A percentile compares a stretch with the other conserved stretches of the same genome.
These are phyloP conservation scores for Magnusiomyces suaveolens DNA, from an alignment of 1,139 yeast genomes.

Conservation along the genomic window DNA sequence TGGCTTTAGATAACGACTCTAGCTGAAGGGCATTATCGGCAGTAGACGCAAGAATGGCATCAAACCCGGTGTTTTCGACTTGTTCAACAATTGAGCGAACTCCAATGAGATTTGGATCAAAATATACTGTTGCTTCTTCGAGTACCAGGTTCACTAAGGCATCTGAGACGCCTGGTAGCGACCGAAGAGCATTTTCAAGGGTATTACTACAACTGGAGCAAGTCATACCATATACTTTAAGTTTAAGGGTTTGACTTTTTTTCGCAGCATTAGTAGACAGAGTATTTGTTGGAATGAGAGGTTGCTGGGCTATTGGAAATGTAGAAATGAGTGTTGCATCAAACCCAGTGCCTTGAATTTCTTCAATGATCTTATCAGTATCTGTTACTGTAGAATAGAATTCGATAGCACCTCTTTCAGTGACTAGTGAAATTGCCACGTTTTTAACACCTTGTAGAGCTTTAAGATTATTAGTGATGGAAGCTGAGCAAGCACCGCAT, in stretches of 20 bases:
- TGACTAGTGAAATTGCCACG: slow-evolving; percentile 59
- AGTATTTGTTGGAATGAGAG: neutral
- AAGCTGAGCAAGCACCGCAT: slow-evolving; percentile 68
- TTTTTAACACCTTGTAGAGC: slow-evolving; percentile 39
- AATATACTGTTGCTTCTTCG: slow-evolving; percentile 40
- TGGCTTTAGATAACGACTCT: slow-evolving; percentile 53
- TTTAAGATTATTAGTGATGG: slow-evolving; percentile 50
- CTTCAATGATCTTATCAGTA: slow-evolving; percentile 35
- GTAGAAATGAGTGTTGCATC: slow-evolving; percentile 41
- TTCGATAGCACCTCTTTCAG: slow-evolving; percentile 58
- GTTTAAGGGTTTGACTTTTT: slow-evolving; percentile 13
- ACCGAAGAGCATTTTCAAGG: slow-evolving; percentile 39
- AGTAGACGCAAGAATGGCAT: slow-evolving; percentile 36
- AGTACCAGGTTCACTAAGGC: slow-evolving; percentile 36
- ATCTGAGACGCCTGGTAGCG: slow-evolving; percentile 38
- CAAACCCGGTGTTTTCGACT: slow-evolving; percentile 42
- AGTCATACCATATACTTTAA: slow-evolving; percentile 50
- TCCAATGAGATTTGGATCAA: slow-evolving; percentile 42
- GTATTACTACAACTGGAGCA: slow-evolving; percentile 50
- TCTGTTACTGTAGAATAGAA: slow-evolving; percentile 35
- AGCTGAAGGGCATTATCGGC: slow-evolving; percentile 55
- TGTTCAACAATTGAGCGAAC: slow-evolving; percentile 47
- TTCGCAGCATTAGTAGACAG: neutral
- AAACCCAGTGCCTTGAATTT: slow-evolving; percentile 70
- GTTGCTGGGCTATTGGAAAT: slow-evolving; percentile 24